Base-by-base conservation (phyloP, 768 basidiomycete species). In the Antrodiella citrinella region DNA sequence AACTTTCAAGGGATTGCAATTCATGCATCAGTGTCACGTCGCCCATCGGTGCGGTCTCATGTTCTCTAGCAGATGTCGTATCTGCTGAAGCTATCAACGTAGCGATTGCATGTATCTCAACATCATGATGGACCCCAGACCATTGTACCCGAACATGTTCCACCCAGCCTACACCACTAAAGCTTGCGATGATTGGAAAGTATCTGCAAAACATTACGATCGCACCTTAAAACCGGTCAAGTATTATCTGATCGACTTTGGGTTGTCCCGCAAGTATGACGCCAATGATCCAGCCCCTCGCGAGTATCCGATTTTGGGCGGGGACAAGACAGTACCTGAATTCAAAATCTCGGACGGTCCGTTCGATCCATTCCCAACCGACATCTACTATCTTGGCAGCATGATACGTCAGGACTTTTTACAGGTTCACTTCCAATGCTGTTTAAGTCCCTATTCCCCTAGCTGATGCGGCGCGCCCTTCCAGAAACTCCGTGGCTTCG, bases 301-400 rank as follows among this genome's bases (percentile, higher is more conserved):
- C 0, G 67, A 64, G 26, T 40, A 54, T 4, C 63, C 68, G 0
- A 51, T 59, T 10, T 26, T 39, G 4, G 58, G 56, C 18, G 54
- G 58, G 3, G 57, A 53, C 41, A 58, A 54, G 46, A 53, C 48
- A n/a, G 60, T 60, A 5, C 58, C 57, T 3, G 59, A 62, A 26
- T 61, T 64, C 49, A 52, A 53, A 2, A 47, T 23, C 3, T 50
- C 50, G 1, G 19, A 25, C 10, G 13, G 49, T 2, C 54, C 48
- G 1, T 56, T 48, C 43, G 59, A 70, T 42, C 67, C 67, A 1
- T 65, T 59, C 51, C 60, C 62, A 10, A 66, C 62, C 1, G 70
- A 72, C 30, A 51, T 69, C 18, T 69, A 69, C 48, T 64, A 62
- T 25, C 25, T 70, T 13, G 69, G 66, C 1, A 69, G 70, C 38